Evolutionary conservation across 192 early-diverging fungal species (phyloP).

Genomic region (Paraglomus occultum): DNA sequence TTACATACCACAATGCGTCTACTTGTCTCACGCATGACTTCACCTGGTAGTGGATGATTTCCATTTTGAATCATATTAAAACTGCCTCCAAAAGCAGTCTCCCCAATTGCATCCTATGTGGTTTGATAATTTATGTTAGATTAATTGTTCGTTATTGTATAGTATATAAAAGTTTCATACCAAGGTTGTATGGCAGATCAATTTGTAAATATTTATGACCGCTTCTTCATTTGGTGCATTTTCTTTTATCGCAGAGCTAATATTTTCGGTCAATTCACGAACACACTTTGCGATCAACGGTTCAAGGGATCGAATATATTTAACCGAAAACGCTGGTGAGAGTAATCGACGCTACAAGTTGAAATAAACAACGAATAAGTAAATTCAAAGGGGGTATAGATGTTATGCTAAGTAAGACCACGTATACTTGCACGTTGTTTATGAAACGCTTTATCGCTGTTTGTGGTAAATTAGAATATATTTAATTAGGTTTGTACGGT

Average conservation of each 20-base stretch:
- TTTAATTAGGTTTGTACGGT: no score
- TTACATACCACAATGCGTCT: conserved; percentile 14
- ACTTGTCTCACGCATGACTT: conserved; percentile 22
- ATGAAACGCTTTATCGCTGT: conserved; percentile 7
- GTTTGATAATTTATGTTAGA: conserved; percentile 1
- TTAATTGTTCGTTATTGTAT: conserved; percentile 30
- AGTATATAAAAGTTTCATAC: conserved; percentile 29
- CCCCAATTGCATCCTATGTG: conserved; percentile 52
- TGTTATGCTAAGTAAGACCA: not conserved
- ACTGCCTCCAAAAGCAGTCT: conserved; percentile 48
- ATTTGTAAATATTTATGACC: conserved; percentile 36
- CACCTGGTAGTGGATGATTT: conserved; percentile 45
- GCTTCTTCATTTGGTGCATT: not conserved
- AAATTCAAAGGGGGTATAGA: not conserved
- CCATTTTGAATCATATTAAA: conserved; percentile 50
- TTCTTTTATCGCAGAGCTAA: conserved; percentile 33
- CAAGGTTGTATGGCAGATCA: conserved; percentile 36
- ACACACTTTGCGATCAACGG: conserved; percentile 37
- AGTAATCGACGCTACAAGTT: conserved; percentile 46
- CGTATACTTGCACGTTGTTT: conserved; percentile 11
- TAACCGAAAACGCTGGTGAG: conserved; percentile 55
- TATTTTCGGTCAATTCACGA: conserved; percentile 31
- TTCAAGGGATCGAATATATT: conserved; percentile 48
- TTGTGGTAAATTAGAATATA: not conserved
- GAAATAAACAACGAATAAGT: not conserved